Conservation (phyloP, 495 filamentous ascomycete species). For the Neurospora tetraspora region DNA sequence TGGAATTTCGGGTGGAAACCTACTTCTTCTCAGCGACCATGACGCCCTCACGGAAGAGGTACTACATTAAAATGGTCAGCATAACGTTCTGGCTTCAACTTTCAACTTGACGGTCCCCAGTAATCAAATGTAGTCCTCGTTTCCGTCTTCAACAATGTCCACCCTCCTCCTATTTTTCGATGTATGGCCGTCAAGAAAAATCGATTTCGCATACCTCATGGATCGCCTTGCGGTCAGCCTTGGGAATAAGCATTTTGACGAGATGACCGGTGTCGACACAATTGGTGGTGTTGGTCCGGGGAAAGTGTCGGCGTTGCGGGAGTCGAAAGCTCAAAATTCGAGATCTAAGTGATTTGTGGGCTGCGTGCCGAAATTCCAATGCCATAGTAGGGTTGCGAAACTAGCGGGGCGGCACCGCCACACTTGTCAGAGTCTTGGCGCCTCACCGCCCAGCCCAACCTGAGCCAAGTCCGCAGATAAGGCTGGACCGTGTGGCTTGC, state of each 20-base stretch:
- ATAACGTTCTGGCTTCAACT: not conserved
- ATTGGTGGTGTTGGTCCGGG: conserved; percentile 33
- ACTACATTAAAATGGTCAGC: conserved; percentile 47
- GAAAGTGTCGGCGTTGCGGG: conserved; percentile 24
- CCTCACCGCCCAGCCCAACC: not conserved
- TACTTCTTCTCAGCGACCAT: conserved; percentile 95
- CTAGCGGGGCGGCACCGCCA: conserved; percentile 23
- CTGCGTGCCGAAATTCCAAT: conserved; percentile 24
- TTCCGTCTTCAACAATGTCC: not conserved
- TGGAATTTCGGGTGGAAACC: conserved; percentile 13
- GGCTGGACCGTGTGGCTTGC: not conserved
- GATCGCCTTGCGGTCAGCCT: conserved; percentile 99
- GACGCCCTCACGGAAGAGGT: conserved; percentile 99
- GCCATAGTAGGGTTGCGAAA: conserved; percentile 21
- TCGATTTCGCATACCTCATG: conserved; percentile 49
- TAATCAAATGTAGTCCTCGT: not conserved
- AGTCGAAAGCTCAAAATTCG: conserved; percentile 27
- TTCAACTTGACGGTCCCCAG: not conserved
- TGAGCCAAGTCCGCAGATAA: not conserved
- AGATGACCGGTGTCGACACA: conserved; percentile 32
- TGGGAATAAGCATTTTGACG: conserved; percentile 89
- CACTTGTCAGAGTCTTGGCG: not conserved
- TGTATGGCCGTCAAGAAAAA: conserved; percentile 1
- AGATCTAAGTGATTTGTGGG: conserved; percentile 27
- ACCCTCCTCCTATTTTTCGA: not conserved